Percentiles rank a stretch among this genome's conserved stretches.
phyloP scores from a whole-genome alignment of 2,329 filamentous ascomycete species.

The Clarireedia homoeocarpa region DNA sequence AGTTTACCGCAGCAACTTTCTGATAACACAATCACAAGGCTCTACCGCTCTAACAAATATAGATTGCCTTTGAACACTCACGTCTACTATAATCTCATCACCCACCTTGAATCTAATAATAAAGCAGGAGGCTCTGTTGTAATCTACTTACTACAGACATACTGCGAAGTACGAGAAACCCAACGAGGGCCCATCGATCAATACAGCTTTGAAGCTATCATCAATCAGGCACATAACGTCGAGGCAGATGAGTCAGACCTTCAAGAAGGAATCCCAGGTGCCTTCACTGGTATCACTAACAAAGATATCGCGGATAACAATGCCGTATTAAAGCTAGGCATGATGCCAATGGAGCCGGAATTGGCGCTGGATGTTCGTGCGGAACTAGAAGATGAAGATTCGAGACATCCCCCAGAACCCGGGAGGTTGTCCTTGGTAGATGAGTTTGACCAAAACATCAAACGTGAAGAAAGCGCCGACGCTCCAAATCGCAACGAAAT shows the following conservation, averaged over 20 bases:
- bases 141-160: constrained; percentile 59
- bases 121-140: constrained; percentile 74
- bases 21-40: constrained; percentile 67
- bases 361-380: constrained; percentile 78
- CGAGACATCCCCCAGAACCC: constrained; percentile 60
- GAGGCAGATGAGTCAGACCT: constrained; percentile 51
- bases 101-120: constrained; percentile 81
- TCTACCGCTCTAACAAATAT: constrained; percentile 84
- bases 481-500: constrained; percentile 70
- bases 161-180: constrained; percentile 51
- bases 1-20: constrained; percentile 69
- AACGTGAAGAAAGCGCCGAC: constrained; percentile 83
- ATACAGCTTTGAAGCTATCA: constrained; percentile 54
- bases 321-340: constrained; percentile 64
- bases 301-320: constrained; percentile 50
- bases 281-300: constrained; percentile 53
- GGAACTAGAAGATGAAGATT: constrained; percentile 79
- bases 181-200: constrained; percentile 56
- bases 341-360: constrained; percentile 74
- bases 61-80: constrained; percentile 82
- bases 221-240: constrained; percentile 48
- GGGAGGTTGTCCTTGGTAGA: constrained; percentile 73
- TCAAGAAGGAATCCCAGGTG: constrained; percentile 56
- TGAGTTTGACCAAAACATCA: constrained; percentile 80
- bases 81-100: constrained; percentile 73